A percentile compares a stretch with the other conserved stretches of the same genome.
These are phyloP conservation scores for Phytophthora megakarya DNA, from an alignment of 352 stramenopile genomes.

Conservation along the genomic window DNA sequence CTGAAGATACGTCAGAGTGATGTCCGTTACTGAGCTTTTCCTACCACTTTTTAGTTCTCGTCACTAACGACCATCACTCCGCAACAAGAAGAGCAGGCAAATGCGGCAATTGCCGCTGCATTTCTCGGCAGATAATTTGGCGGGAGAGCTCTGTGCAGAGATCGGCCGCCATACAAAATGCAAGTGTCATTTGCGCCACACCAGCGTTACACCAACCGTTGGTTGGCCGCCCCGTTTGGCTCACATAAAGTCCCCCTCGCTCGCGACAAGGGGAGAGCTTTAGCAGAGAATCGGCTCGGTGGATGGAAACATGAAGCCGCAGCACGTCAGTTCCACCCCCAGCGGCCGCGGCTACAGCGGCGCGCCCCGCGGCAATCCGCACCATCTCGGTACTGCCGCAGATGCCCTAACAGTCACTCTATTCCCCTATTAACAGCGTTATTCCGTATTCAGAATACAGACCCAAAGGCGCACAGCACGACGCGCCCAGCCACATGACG, in stretches of 20 bases:
- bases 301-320: conserved; percentile 65
- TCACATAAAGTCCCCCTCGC: conserved; percentile 25
- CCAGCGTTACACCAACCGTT: conserved; percentile 23
- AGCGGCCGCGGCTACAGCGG: conserved; percentile 38
- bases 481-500: conserved; percentile 29
- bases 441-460: conserved; percentile 41
- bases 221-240: conserved; percentile 28
- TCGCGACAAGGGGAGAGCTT: conserved; percentile 41
- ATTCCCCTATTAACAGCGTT: background rate
- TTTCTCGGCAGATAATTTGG: conserved; percentile 32
- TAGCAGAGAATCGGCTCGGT: conserved; percentile 26
- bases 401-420: background rate
- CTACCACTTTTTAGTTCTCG: no score
- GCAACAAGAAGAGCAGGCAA: conserved; percentile 32
- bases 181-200: conserved; percentile 29
- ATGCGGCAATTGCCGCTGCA: conserved; percentile 39
- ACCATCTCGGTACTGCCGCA: conserved; percentile 39
- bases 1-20: conserved; percentile 25
- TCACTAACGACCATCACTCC: background rate
- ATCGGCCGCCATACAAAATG: conserved; percentile 12
- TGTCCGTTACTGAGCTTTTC: conserved; percentile 37
- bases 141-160: conserved; percentile 7
- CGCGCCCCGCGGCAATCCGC: conserved; percentile 39
- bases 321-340: conserved; percentile 41
- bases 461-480: conserved; percentile 35